Evolutionary conservation across 2,329 filamentous ascomycete genomes (phyloP).

Genomic region (Trichoderma aggressivum): DNA sequence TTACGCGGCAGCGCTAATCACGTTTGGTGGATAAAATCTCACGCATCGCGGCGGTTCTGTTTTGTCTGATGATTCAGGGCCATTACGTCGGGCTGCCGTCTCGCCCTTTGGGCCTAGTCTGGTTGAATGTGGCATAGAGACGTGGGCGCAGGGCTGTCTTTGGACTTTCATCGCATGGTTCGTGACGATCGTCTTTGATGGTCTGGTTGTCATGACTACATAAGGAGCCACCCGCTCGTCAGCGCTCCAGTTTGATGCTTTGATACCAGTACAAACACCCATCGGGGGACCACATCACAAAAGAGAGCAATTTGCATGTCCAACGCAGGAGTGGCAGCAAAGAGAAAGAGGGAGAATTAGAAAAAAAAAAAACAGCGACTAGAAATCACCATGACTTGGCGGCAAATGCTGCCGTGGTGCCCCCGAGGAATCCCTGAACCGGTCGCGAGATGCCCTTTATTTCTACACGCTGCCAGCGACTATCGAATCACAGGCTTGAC

Average conservation of each 20-base stretch:
- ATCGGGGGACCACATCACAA: not conserved
- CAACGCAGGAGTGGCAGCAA: not conserved
- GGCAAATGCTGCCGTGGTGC: not conserved
- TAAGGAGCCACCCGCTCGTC: not conserved
- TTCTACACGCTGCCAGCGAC: not conserved
- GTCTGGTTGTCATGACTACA: not conserved
- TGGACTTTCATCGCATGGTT: not conserved
- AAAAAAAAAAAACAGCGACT: not conserved
- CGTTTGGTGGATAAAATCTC: not conserved
- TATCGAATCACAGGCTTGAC: not conserved
- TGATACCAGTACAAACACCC: not conserved
- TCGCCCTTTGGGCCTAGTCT: not conserved
- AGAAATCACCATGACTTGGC: not conserved
- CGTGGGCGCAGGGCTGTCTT: not conserved
- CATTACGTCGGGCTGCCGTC: not conserved
- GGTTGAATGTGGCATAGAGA: not conserved
- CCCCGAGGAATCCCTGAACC: not conserved
- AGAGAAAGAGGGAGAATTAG: no score
- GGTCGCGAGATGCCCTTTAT: not conserved
- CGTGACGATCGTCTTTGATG: not conserved
- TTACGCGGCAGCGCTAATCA: not conserved
- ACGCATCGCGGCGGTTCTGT: not conserved
- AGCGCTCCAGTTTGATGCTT: not conserved
- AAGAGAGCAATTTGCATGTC: not conserved
- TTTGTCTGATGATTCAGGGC: not conserved